These are phyloP conservation scores for Astrothelium subdiscretum DNA, from an alignment of 495 filamentous ascomycete species.

Conservation along the genomic window DNA sequence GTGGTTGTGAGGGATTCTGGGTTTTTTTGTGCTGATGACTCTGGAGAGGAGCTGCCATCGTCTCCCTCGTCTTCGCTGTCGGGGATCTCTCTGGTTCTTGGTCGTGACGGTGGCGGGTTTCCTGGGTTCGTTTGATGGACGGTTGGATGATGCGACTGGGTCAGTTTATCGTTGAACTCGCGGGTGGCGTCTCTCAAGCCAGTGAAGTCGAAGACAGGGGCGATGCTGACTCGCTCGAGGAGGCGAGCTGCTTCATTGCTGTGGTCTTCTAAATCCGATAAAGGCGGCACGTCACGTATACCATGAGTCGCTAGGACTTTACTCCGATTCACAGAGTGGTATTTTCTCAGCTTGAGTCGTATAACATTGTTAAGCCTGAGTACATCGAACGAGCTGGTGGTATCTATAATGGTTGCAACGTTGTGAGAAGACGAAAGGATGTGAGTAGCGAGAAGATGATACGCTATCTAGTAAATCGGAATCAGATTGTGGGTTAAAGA, in stretches of 20 bases:
- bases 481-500: neutral
- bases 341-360: neutral
- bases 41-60: slow-evolving; percentile 12
- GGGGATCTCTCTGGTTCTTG: slow-evolving; percentile 12
- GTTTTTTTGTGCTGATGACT: neutral
- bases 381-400: slow-evolving; percentile 19
- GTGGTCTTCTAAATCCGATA: neutral
- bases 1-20: slow-evolving; percentile 3
- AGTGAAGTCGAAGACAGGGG: slow-evolving; percentile 45
- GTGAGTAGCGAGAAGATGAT: slow-evolving; percentile 11
- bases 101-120: neutral
- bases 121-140: neutral
- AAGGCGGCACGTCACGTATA: neutral
- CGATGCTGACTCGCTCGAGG: slow-evolving; percentile 39
- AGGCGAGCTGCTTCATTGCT: slow-evolving; percentile 18
- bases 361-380: slow-evolving; percentile 1
- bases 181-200: slow-evolving; percentile 42
- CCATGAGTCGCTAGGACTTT: neutral
- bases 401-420: slow-evolving; percentile 20
- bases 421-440: slow-evolving; percentile 11
- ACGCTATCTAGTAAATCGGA: slow-evolving; percentile 5
- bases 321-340: no score
- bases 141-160: neutral
- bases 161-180: slow-evolving; percentile 28
- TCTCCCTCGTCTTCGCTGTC: slow-evolving; percentile 27